Evolutionary conservation across 2,329 filamentous ascomycete species (phyloP).

Genomic region (Fusarium citri): DNA sequence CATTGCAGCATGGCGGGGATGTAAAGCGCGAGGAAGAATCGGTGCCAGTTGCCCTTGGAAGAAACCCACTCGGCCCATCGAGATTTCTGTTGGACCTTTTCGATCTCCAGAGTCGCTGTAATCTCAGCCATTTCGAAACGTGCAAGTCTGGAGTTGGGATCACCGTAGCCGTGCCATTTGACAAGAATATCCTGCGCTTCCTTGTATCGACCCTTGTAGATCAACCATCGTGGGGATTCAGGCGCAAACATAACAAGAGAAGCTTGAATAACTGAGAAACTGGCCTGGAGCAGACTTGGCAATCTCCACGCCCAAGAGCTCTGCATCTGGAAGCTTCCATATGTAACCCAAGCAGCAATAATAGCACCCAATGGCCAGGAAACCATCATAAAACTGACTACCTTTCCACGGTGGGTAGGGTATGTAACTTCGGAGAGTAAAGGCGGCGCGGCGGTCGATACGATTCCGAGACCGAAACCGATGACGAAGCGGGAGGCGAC

Average conservation of each 20-base stretch:
- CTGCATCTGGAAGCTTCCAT: conserved; percentile 55
- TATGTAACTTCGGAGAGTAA: conserved; percentile 53
- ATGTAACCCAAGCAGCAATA: conserved; percentile 50
- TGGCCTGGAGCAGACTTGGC: conserved; percentile 59
- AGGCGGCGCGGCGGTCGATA: conserved; percentile 48
- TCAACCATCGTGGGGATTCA: conserved; percentile 41
- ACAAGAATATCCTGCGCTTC: conserved; percentile 37
- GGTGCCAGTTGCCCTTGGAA: conserved; percentile 47
- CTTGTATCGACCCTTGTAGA: conserved; percentile 44
- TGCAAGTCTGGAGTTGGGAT: conserved; percentile 21
- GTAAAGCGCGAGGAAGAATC: conserved; percentile 47
- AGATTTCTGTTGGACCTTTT: conserved; percentile 42
- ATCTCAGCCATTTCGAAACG: conserved; percentile 43
- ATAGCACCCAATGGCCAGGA: conserved; percentile 38
- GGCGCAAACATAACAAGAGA: conserved; percentile 31
- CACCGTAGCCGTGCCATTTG: conserved; percentile 41
- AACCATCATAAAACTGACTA: conserved; percentile 47
- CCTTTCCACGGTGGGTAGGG: conserved; percentile 50
- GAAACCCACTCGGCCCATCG: conserved; percentile 40
- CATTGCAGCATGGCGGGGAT: conserved; percentile 49
- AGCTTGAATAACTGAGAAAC: conserved; percentile 44
- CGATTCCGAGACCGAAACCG: conserved; percentile 56
- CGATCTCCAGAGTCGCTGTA: conserved; percentile 37
- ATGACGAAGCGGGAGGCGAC: conserved; percentile 51
- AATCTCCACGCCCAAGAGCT: conserved; percentile 62